Evolutionary conservation across 805 yeast genomes (phyloP), one percentile per base, ranked within the genome.

Genomic region (Blastobotrys attinorum): DNA sequence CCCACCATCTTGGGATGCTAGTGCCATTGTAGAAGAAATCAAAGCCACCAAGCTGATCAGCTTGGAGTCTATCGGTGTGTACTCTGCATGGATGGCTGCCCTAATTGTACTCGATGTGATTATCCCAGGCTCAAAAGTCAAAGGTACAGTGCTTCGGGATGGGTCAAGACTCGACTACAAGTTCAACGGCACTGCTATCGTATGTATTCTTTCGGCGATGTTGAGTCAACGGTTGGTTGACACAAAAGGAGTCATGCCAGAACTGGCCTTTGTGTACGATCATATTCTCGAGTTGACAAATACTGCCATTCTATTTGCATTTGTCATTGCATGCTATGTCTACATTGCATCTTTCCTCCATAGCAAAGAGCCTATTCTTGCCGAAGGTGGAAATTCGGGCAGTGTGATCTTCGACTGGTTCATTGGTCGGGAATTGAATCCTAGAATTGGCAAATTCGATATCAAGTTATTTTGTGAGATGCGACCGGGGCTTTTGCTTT

Each of bases 351-450:
- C 96, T 3, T 90, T 80, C 58, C 50, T 81, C 4, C 52, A 51
- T 20, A 17, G 80, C 0, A 68, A 67, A 8, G 92, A 85, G 55
- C 70, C 84, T 50, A 77, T 92, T 32, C 69, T 92, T 42, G 89
- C 97, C 0, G 62, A 75, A 32, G 92, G 92, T 37, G 98, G 98
- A 2, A 90, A 90, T 64, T 72, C 95, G 0, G 84, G 86, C 0
- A 79, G 75, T 51, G 52, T 64, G 0, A 53, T 90, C 7, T 90
- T 84, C 59, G 96, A 92, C 50, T 89, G 96, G 97, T 92, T 88
- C 59, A 88, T 92, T 59, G 98, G 98, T 23, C 78, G 98, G 47
- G 97, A 90, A 65, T 70, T 92, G 58, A 92, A 92, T 61, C 98
- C 97, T 22, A 73, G 97, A 54, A 68, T 85, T 46, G 92, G 94